Conservation (phyloP, 2,329 filamentous ascomycete species). For the Phoma sp. region DNA sequence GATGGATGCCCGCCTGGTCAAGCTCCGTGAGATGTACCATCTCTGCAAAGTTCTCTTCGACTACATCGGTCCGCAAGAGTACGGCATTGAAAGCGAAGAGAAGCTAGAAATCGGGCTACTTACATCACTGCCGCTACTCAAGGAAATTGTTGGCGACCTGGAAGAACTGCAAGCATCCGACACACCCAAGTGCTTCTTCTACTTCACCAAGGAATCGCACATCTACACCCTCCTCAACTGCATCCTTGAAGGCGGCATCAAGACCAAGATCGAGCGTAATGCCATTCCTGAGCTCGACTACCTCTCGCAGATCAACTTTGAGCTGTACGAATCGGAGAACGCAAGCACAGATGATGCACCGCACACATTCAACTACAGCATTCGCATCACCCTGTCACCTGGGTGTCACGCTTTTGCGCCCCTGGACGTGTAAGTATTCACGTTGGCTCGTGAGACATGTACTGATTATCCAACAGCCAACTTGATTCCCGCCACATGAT, state of each 20-base stretch:
- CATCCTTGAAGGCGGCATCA: constrained; percentile 94
- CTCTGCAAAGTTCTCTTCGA: constrained; percentile 95
- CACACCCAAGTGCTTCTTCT: constrained; percentile 94
- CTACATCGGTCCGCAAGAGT: constrained; percentile 98
- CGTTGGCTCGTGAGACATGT: neutral
- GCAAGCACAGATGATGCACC: constrained; percentile 63
- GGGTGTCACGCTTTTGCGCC: constrained; percentile 97
- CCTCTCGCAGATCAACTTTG: constrained; percentile 95
- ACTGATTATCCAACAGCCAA: constrained; percentile 56
- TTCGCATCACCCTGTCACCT: constrained; percentile 93
- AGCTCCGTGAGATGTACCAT: constrained; percentile 90
- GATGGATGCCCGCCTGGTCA: constrained; percentile 82
- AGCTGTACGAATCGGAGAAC: constrained; percentile 94
- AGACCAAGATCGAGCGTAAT: constrained; percentile 94
- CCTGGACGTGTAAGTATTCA: constrained; percentile 70
- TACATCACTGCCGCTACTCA: constrained; percentile 89
- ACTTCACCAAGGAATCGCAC: constrained; percentile 99
- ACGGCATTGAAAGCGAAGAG: constrained; percentile 92
- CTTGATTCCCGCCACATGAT: constrained; percentile 97
- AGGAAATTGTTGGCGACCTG: constrained; percentile 95
- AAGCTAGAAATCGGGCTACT: constrained; percentile 98
- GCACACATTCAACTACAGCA: constrained; percentile 88
- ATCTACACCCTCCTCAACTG: constrained; percentile 98
- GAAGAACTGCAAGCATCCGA: constrained; percentile 97
- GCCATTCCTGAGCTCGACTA: constrained; percentile 98